Evolutionary conservation across 352 stramenopile species (phyloP), one percentile per base, ranked within the genome.

Genomic region (Globisporangium takayamanum): DNA sequence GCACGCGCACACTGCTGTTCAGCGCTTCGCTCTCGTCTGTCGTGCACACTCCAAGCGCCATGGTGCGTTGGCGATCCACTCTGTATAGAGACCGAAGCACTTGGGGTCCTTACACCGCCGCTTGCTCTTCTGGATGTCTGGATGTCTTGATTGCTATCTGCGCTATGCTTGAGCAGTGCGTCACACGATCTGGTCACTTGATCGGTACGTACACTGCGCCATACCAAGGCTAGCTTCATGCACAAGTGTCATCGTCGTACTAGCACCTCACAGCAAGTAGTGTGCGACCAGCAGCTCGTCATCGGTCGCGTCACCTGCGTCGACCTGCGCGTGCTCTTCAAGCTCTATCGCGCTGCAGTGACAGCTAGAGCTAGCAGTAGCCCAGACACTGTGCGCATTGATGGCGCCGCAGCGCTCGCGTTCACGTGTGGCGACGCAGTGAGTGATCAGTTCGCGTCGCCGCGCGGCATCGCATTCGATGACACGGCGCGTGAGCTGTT

Each of bases 401-500:
- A 62, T 33, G 42, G 41, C 11, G 45, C 30, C n/a, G 36, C n/a
- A 39, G 26, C 36, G 6, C 41, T 60, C 33, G 41, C 42, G 50
- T 60, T 49, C 20, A 20, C 26, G 28, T 42, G 58, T 28, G 44
- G 55, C 22, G 55, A 50, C 36, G 39, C 16, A 15, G n/a, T 14
- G 18, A 57, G n/a, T 25, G 58, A 36, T 11, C 30, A 25, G 15
- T 63, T 69, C 25, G 36, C 41, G 22, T 52, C 46, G 3, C 57
- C 62, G 47, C 60, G 59, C 36, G 63, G 65, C 18, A 42, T 88
- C 28, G 69, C 69, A 11, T 64, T 87, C 7, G 81, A 92, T 58
- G 73, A 85, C 46, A 69, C 59, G 0, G 72, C 77, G 1, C 72
- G 57, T n/a, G 79, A 92, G 30, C 58, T 92, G 41, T 92, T 79